A percentile compares a stretch with the other conserved stretches of the same genome.
Evolutionary conservation across 106 monocot genomes (phyloP).

Genomic region (Xerophyta viscosa): DNA sequence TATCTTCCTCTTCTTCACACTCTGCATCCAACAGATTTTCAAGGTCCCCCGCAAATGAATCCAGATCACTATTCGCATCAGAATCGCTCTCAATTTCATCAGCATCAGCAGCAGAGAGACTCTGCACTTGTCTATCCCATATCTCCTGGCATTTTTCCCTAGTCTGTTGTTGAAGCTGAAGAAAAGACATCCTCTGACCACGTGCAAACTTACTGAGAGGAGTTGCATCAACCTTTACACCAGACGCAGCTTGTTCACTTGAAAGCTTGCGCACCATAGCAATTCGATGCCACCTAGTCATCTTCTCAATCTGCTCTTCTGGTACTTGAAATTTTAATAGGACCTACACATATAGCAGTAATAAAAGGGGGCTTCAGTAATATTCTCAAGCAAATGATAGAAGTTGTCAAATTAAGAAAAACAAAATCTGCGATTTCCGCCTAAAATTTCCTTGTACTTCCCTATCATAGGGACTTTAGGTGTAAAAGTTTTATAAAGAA

Average conservation of each 20-base stretch:
- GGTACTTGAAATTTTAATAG: slow-evolving; percentile 80
- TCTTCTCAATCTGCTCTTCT: slow-evolving; percentile 83
- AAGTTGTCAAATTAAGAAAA: too few relatives aligned
- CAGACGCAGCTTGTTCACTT: slow-evolving; percentile 90
- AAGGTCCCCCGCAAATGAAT: slow-evolving; percentile 99
- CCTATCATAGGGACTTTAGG: too few relatives aligned
- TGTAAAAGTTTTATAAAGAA: too few relatives aligned
- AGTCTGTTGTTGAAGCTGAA: slow-evolving; percentile 97
- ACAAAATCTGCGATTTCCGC: too few relatives aligned
- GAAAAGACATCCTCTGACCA: slow-evolving; percentile 92
- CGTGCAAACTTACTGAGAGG: slow-evolving; percentile 92
- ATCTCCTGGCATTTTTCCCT: slow-evolving; percentile 99
- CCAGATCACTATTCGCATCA: slow-evolving; percentile 91
- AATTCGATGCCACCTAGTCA: slow-evolving; percentile 96
- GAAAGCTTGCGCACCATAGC: slow-evolving; percentile 89
- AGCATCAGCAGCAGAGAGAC: slow-evolving; percentile 72
- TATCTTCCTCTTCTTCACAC: slow-evolving; percentile 70
- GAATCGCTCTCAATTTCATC: slow-evolving; percentile 83
- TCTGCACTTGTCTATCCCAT: slow-evolving; percentile 94
- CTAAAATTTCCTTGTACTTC: too few relatives aligned
- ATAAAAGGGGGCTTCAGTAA: neutral
- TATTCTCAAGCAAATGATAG: too few relatives aligned
- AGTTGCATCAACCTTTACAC: slow-evolving; percentile 71
- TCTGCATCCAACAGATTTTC: slow-evolving; percentile 98
- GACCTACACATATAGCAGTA: slow-evolving; percentile 51